Evolutionary conservation across 371 early-diverging fungal species (phyloP), one percentile per base, ranked within the genome.

Genomic region (Fennellomyces sp.): DNA sequence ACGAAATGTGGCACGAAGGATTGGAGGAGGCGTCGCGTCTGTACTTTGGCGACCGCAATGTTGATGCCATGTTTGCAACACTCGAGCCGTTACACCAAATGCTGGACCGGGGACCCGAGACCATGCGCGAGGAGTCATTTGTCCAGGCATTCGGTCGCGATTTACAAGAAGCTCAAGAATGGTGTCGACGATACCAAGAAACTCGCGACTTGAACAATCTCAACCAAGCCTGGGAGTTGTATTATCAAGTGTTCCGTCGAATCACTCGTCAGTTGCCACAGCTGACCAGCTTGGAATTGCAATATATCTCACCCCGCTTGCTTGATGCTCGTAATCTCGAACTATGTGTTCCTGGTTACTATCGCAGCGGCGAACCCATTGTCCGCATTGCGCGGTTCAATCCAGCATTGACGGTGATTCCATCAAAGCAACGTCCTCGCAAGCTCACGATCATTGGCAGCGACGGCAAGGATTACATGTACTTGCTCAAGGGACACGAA

Each of bases 1-100:
- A 95, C 55, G 99, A 99, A 78, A 91, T 95, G 94, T 99, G 99
- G 98, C 91, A 92, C 56, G 96, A 98, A 65, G 96, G 96, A 2
- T 72, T 99, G 15, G 94, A 95, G 68, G 96, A 95, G 61, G 96
- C 97, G 0, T 94, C 94, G 0, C 70, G 93, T 36, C 78, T 91
- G 12, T 97, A 94, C 64, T 95, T 91, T 70, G 90, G 89, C 25
- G 91, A 95, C 27, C 88, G 88, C 48, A 93, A 97, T 64, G 85
- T 90, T 8, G 92, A 91, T 27, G 96, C 92, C 47, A 97, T 97
- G 97, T 88, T 97, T 81, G 88, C 89, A 1, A 91, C 89, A 2
- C 75, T 98, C 13, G 90, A 91, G 58, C 95, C 94, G 5, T 77
- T 97, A 59, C 97, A 98, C 70, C 88, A 89, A 68, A 91, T 94